Evolutionary conservation across 2,329 filamentous ascomycete species (phyloP).

Genomic region (Purpureocillium takamizusanense): DNA sequence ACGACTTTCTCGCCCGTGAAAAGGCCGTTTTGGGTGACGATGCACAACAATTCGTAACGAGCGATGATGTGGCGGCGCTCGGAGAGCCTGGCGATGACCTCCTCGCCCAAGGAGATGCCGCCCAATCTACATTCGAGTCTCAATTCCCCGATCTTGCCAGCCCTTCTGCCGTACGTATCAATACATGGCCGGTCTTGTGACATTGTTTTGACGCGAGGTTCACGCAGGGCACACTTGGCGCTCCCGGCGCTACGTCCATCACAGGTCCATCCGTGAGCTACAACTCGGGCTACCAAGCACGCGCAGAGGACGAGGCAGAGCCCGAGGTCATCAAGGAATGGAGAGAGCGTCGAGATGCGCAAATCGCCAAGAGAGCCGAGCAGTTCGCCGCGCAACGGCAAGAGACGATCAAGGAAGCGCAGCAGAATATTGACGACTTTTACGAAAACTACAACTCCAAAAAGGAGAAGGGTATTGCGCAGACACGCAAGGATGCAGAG

Average conservation of each 20-base stretch:
- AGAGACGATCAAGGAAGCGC: constrained; percentile 80
- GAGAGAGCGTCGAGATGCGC: constrained; percentile 80
- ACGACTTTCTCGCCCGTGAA: constrained; percentile 88
- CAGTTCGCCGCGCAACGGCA: constrained; percentile 74
- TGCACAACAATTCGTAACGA: constrained; percentile 78
- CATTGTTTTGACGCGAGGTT: not conserved
- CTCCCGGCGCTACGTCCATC: constrained; percentile 37
- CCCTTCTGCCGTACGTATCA: constrained; percentile 21
- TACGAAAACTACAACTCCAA: constrained; percentile 99
- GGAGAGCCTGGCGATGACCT: constrained; percentile 61
- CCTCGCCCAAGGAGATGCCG: constrained; percentile 55
- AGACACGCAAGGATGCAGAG: constrained; percentile 86
- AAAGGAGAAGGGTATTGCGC: constrained; percentile 84
- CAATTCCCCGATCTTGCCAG: constrained; percentile 74
- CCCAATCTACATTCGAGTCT: constrained; percentile 61
- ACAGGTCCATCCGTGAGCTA: constrained; percentile 61
- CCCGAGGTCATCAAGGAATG: constrained; percentile 84
- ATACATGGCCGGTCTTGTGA: not conserved
- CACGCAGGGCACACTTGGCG: constrained; percentile 18
- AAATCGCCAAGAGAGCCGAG: constrained; percentile 75
- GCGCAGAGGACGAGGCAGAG: constrained; percentile 64
- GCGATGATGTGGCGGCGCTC: constrained; percentile 59
- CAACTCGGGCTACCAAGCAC: constrained; percentile 52
- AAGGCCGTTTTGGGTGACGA: constrained; percentile 86
- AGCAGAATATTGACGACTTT: constrained; percentile 94